Evolutionary conservation across 176 grass and related monocot genomes (phyloP).

Genomic region (Dactylis glomerata): DNA sequence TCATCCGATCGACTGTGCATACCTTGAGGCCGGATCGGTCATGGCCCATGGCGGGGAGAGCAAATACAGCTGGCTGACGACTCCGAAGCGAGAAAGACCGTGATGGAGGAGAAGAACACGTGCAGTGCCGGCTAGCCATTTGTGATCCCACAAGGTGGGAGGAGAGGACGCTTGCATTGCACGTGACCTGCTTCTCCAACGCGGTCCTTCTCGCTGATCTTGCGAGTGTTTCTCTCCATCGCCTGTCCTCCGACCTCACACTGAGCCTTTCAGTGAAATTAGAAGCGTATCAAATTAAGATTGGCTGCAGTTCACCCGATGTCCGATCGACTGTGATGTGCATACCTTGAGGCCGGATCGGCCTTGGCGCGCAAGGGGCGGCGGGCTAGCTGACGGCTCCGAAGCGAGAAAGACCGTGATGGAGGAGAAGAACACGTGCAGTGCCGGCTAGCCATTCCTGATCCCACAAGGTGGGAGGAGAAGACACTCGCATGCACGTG

Average conservation of each 20-base stretch:
- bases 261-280: neutral
- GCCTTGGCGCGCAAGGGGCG: too few species aligned
- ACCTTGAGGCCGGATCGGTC: neutral
- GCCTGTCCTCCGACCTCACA: too few species aligned
- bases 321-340: too few species aligned
- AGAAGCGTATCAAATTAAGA: neutral
- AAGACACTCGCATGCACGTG: constrained; percentile 32
- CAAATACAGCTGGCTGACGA: neutral
- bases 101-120: constrained; percentile 60
- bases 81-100: constrained; percentile 35
- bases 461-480: neutral
- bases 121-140: constrained; percentile 6
- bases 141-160: neutral
- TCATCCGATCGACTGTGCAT: too few species aligned
- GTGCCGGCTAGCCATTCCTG: neutral
- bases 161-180: constrained; percentile 5
- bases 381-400: neutral
- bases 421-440: constrained; percentile 63
- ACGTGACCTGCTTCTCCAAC: constrained; percentile 76
- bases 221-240: neutral
- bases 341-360: too few species aligned
- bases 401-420: constrained; percentile 43
- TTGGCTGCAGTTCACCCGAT: neutral
- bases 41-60: neutral
- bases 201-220: constrained; percentile 26